These are phyloP conservation scores for Mucor mucedo DNA, from an alignment of 371 early-diverging fungal genomes.

Conservation along the genomic window DNA sequence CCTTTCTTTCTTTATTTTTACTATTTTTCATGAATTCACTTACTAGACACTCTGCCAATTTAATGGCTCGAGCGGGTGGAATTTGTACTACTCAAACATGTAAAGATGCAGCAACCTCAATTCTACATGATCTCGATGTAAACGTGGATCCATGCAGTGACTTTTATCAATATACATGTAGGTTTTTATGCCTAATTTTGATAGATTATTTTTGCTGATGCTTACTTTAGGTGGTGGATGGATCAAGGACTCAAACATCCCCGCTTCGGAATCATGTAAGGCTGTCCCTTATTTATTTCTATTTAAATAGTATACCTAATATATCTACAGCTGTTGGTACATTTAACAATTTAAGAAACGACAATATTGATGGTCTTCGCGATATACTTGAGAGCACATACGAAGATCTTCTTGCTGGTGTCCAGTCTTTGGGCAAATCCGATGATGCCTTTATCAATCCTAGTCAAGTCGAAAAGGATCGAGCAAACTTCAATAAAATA, in stretches of 20 bases:
- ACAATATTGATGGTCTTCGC: constrained; percentile 35
- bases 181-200: background rate
- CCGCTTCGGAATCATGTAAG: constrained; percentile 46
- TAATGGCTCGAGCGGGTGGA: constrained; percentile 12
- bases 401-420: constrained; percentile 18
- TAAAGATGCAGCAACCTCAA: constrained; percentile 12
- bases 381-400: constrained; percentile 31
- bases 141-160: constrained; percentile 48
- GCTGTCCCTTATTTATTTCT: background rate
- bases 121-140: constrained; percentile 36
- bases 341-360: constrained; percentile 31
- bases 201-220: background rate
- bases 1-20: background rate
- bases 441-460: constrained; percentile 1
- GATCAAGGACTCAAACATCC: constrained; percentile 42
- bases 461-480: constrained; percentile 28
- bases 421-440: background rate
- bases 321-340: constrained; percentile 34
- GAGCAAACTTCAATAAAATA: constrained; percentile 49
- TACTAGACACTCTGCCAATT: constrained; percentile 11
- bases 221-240: constrained; percentile 55
- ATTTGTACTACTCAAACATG: constrained; percentile 19
- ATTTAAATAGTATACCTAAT: background rate
- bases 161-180: constrained; percentile 62
- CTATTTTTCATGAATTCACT: constrained; percentile 1